A percentile compares a stretch with the other conserved stretches of the same genome.
Conservation (phyloP, 345 rosid species). For the Citrus maxima region DNA sequence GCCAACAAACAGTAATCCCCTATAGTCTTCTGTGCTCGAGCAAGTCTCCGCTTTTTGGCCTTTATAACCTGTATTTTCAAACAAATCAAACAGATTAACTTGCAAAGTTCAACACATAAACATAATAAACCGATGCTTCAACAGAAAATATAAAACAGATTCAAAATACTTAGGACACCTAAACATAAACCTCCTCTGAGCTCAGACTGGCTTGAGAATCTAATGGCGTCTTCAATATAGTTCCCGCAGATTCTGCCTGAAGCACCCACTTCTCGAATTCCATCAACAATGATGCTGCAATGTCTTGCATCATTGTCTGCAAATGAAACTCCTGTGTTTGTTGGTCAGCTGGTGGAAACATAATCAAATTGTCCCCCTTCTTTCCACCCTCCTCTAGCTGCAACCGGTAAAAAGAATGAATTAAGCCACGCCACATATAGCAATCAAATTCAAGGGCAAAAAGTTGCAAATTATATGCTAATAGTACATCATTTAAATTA, state of each 20-base stretch:
- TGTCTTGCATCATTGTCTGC: conserved; percentile 97
- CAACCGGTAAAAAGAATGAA: conserved; percentile 23
- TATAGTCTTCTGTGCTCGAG: conserved; percentile 95
- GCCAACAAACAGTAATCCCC: conserved; percentile 98
- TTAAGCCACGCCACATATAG: neutral
- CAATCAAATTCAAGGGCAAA: neutral
- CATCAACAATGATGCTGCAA: conserved; percentile 89
- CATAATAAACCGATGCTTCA: conserved; percentile 12
- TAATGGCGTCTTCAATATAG: conserved; percentile 89
- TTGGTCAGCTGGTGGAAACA: conserved; percentile 92
- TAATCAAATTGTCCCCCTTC: conserved; percentile 53
- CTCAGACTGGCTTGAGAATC: conserved; percentile 98
- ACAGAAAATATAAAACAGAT: conserved; percentile 22
- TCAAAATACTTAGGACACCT: conserved; percentile 80
- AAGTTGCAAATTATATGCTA: neutral
- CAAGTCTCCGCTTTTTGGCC: conserved; percentile 94
- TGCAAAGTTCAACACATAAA: conserved; percentile 8
- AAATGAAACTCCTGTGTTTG: conserved; percentile 85
- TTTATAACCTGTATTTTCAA: conserved; percentile 72
- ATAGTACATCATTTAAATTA: neutral
- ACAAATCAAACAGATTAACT: conserved; percentile 26
- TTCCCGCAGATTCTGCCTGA: conserved; percentile 86
- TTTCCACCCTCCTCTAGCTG: conserved; percentile 83
- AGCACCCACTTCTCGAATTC: conserved; percentile 96
- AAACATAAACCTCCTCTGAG: conserved; percentile 97